Conservation (phyloP, 495 filamentous ascomycete species). For the Podospora pseudopauciseta region DNA sequence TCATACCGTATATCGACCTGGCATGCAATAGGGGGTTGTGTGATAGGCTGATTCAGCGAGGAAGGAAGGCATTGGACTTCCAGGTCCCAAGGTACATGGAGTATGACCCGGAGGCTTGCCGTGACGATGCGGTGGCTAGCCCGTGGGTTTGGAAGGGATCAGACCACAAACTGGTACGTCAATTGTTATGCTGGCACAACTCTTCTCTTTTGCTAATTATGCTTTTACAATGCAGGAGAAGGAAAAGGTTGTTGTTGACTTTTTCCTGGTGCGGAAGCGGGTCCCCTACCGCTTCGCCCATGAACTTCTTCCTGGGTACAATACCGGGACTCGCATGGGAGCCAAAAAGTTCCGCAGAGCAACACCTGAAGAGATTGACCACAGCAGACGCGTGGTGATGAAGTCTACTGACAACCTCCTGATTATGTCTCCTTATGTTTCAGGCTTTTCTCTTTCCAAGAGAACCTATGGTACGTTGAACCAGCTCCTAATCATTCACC, state of each 20-base stretch:
- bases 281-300: background rate
- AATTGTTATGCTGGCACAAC: background rate
- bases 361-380: background rate
- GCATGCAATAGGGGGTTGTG: background rate
- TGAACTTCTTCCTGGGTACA: background rate
- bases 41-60: background rate
- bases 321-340: background rate
- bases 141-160: background rate
- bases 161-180: background rate
- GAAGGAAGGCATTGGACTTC: background rate
- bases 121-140: background rate
- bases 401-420: background rate
- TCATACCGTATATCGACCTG: background rate
- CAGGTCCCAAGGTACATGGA: background rate
- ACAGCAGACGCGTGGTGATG: background rate
- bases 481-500: background rate
- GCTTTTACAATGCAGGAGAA: background rate
- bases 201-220: background rate
- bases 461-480: background rate
- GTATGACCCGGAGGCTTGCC: background rate
- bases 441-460: background rate
- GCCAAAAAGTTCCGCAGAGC: background rate
- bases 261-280: background rate
- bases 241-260: background rate
- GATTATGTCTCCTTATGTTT: background rate